A percentile compares a stretch with the other conserved stretches of the same genome.
phyloP scores from a whole-genome alignment of 208 protist species.

The Acanthamoeba healyi region DNA sequence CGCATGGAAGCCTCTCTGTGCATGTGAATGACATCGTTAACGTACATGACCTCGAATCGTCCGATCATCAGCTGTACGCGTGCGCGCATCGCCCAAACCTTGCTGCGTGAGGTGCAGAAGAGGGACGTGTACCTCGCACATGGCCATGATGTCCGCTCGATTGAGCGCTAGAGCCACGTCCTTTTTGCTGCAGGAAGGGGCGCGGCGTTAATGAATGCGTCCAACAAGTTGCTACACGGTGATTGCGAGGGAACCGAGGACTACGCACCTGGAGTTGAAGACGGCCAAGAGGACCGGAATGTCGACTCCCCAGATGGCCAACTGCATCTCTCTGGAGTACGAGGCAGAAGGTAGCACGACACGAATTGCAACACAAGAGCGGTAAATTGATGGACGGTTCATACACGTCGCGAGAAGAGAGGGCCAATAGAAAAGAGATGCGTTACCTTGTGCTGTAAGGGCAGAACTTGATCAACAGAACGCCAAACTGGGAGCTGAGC shows the following conservation, averaged over 20 bases:
- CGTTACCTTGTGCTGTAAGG: slow-evolving; percentile 6
- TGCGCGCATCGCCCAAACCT: no score
- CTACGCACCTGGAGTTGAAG: slow-evolving; percentile 10
- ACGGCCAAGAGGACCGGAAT: slow-evolving; percentile 10
- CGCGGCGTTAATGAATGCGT: no score
- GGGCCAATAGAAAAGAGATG: neutral
- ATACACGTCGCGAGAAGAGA: no score
- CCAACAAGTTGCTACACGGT: no score
- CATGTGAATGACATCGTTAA: neutral
- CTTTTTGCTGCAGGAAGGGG: no score
- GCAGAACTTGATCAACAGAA: neutral
- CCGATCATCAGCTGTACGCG: no score
- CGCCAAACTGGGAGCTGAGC: neutral
- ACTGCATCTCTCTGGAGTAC: neutral
- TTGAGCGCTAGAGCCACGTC: no score
- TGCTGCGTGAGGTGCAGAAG: neutral
- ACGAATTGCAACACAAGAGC: neutral
- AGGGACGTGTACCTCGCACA: neutral
- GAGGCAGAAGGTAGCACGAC: neutral
- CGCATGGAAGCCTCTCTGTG: neutral
- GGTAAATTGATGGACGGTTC: neutral
- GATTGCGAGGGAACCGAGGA: neutral
- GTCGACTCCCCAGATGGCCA: slow-evolving; percentile 42
- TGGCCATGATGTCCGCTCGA: no score
- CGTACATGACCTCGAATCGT: no score